These are phyloP conservation scores for Debaryomyces psychrophilus DNA, from an alignment of 1,139 yeast species.

Conservation along the genomic window DNA sequence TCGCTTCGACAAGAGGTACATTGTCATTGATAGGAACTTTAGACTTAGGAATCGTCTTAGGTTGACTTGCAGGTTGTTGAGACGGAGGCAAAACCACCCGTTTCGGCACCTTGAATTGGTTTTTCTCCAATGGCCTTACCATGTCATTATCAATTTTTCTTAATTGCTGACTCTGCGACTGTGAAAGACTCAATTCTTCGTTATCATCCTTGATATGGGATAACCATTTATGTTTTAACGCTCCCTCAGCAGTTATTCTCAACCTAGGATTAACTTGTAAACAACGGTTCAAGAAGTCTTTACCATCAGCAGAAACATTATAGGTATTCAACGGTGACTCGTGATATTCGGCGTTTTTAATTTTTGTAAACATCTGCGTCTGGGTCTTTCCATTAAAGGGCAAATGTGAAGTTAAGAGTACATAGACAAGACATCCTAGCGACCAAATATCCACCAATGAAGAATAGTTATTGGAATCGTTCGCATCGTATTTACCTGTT, in stretches of 20 bases:
- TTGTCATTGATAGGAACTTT: neutral
- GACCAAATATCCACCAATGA: conserved; percentile 96
- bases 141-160: conserved; percentile 56
- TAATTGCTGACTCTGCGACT: conserved; percentile 68
- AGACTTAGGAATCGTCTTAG: conserved; percentile 15
- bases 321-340: conserved; percentile 74
- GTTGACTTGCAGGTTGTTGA: conserved; percentile 28
- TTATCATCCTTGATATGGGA: conserved; percentile 34
- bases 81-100: conserved; percentile 47
- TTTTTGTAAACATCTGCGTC: conserved; percentile 76
- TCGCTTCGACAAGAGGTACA: neutral
- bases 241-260: conserved; percentile 72
- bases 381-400: conserved; percentile 95
- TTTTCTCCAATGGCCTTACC: conserved; percentile 46
- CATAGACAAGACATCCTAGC: conserved; percentile 81
- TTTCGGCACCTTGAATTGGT: conserved; percentile 44
- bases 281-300: conserved; percentile 68
- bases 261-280: conserved; percentile 73
- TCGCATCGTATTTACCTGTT: conserved; percentile 61
- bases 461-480: conserved; percentile 58
- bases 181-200: conserved; percentile 62
- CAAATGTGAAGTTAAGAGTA: conserved; percentile 83
- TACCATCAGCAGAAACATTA: conserved; percentile 63
- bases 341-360: conserved; percentile 76
- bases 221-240: conserved; percentile 74